Evolutionary conservation across 495 filamentous ascomycete species (phyloP), one percentile per base, ranked within the genome.

Genomic region (Lepidopterella palustris): DNA sequence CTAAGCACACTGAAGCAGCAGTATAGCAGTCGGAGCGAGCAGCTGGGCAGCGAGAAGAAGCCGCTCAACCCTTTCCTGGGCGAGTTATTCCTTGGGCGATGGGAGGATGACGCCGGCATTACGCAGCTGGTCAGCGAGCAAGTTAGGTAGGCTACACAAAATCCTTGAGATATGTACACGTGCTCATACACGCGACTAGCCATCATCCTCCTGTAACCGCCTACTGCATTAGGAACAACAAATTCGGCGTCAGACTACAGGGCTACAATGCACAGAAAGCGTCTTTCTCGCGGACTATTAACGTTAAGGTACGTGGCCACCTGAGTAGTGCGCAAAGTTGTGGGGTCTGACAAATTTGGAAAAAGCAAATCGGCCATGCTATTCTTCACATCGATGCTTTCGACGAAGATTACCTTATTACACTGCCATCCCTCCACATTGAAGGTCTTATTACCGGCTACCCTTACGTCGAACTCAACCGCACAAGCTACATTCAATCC

Each of bases 191-290:
- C 25, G 4, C 6, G n/a, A 3, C 6, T 45, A 95, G 90, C 76
- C 93, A 97, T 67, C 93, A 98, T 68, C 93, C 95, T n/a, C 93
- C 95, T 10, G 91, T 90, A 27, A 98, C 95, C 8, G 95, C 92
- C 3, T 97, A 96, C 72, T 86, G 85, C 57, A 95, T 97, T 65
- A 86, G 80, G 72, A 97, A 98, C 72, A 74, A 85, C 21, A 82
- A 92, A 60, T 82, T 92, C 59, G 88, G 89, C 31, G 82, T 98
- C 28, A 84, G 82, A 74, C 79, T 98, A 3, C 84, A 95, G 80
- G 93, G 95, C 57, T 96, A 97, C 76, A 96, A 97, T 65, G 95
- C 88, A n/a, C 95, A 97, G 68, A 97, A 96, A 72, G 93, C 91
- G 5, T 90, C 87, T 23, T 96, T 97, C 71, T 87, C 87, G 28